Percentiles rank a stretch among this genome's conserved stretches.
These are phyloP conservation scores for Ceratocystis albifundus DNA, from an alignment of 2,329 filamentous ascomycete species.

Conservation along the genomic window DNA sequence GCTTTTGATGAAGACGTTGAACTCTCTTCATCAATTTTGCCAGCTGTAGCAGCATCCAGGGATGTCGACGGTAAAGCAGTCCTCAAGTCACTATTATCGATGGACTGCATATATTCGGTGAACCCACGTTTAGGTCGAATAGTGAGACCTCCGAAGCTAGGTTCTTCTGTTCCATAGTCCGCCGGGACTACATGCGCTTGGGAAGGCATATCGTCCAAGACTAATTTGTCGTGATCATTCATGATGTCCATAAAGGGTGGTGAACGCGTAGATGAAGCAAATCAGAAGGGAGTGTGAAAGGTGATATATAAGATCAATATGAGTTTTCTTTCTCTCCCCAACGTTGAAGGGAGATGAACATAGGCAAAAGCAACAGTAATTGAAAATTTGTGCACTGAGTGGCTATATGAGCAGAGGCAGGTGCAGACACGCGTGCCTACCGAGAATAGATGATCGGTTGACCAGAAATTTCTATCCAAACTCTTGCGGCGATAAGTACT, in stretches of 20 bases:
- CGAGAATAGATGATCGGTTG: neutral
- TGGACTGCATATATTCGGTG: neutral
- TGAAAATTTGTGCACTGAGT: neutral
- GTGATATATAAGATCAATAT: neutral
- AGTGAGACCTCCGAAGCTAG: neutral
- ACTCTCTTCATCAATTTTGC: neutral
- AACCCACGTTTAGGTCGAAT: neutral
- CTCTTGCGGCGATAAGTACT: neutral
- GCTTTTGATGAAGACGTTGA: neutral
- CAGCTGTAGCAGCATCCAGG: neutral
- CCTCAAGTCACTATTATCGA: neutral
- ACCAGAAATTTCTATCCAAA: neutral
- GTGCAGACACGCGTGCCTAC: neutral
- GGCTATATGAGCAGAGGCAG: neutral
- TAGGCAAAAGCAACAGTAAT: neutral
- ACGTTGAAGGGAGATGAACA: neutral
- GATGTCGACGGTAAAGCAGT: neutral
- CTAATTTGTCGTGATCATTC: neutral
- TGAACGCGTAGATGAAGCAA: neutral
- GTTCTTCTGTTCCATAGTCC: too few species aligned
- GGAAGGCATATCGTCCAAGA: neutral
- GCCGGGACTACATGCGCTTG: neutral
- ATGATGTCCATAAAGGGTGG: neutral
- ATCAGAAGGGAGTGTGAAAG: neutral
- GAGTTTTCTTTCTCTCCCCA: neutral